phyloP scores from a whole-genome alignment of 2,329 filamentous ascomycete genomes.

The Trichoderma cornu-damae region DNA sequence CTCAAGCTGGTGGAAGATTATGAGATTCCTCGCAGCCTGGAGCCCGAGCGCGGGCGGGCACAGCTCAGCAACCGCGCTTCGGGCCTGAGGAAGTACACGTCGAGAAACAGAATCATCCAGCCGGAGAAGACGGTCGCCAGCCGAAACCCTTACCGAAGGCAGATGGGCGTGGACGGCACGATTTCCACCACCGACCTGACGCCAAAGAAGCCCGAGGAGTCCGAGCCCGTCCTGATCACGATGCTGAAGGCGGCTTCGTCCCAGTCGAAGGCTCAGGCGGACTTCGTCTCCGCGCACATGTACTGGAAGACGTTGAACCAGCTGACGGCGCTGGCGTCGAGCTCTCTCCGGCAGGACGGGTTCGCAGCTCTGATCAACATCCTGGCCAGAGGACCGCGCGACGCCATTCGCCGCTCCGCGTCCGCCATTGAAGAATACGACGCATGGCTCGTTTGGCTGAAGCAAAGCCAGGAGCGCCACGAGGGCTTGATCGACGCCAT shows the following conservation, averaged over 20 bases:
- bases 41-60: slow-evolving; percentile 53
- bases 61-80: slow-evolving; percentile 68
- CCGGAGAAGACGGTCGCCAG: slow-evolving; percentile 49
- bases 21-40: slow-evolving; percentile 65
- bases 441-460: slow-evolving; percentile 77
- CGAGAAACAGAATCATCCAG: slow-evolving; percentile 54
- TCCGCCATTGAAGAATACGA: slow-evolving; percentile 73
- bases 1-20: slow-evolving; percentile 77
- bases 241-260: slow-evolving; percentile 74
- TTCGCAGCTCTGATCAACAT: slow-evolving; percentile 69
- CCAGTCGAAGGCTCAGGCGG: slow-evolving; percentile 70
- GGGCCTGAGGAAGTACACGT: slow-evolving; percentile 53
- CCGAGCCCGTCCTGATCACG: slow-evolving; percentile 55
- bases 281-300: slow-evolving; percentile 77
- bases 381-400: slow-evolving; percentile 65
- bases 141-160: slow-evolving; percentile 52
- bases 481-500: slow-evolving; percentile 69
- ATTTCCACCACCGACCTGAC: slow-evolving; percentile 17
- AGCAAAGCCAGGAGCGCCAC: slow-evolving; percentile 73
- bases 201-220: slow-evolving; percentile 32
- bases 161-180: slow-evolving; percentile 23
- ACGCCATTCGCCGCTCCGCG: slow-evolving; percentile 63
- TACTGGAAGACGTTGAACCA: slow-evolving; percentile 81
- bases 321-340: slow-evolving; percentile 57
- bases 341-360: slow-evolving; percentile 59